Base-by-base conservation (phyloP, 257 asterid genomes). In the Scutellaria baicalensis region DNA sequence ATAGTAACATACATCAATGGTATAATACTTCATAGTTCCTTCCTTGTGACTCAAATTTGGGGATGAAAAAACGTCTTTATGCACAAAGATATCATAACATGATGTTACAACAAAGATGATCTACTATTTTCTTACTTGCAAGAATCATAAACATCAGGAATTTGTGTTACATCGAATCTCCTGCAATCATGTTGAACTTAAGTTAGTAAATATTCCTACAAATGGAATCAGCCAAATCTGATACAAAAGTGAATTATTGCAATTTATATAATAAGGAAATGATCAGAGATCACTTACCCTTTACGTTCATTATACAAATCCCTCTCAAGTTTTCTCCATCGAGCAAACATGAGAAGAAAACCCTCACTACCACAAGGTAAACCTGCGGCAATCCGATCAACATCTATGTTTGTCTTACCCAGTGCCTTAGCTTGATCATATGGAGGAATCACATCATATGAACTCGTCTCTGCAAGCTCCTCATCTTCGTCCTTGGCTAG, bases 361-460 rank as follows among this genome's bases (percentile, higher is more conserved):
- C 99, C 99, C 80, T 94, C 99, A 74, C 96, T 91, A 18, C 99
- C 99, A 80, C 99, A 94, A 56, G 99, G 99, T 70, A 94, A 74
- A 59, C 99, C 99, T 9, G 99, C 97, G 52, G 97, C 99, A 76
- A 94, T 89, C 33, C 99, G 93, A 73, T 85, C 99, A 76, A 91
- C 93, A 73, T 94, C 99, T 78, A 94, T 94, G 70, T 89, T 91
- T 39, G 97, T 94, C 84, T 94, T 94, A 78, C 99, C 99, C 78
- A 94, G 95, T 49, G 99, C 99, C 83, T 78, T 91, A 59, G 99
- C 99, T 81, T 94, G 99, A 85, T 91, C 99, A 81, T 94, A 94
- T 66, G 99, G 93, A 71, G 87, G 93, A 43, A 89, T 88, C 47
- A 91, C 80, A 70, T 88, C 95, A 79, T 84, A 89, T 20, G 96